phyloP scores from a whole-genome alignment of 2,329 filamentous ascomycete genomes.

The Grosmannia huntii region DNA sequence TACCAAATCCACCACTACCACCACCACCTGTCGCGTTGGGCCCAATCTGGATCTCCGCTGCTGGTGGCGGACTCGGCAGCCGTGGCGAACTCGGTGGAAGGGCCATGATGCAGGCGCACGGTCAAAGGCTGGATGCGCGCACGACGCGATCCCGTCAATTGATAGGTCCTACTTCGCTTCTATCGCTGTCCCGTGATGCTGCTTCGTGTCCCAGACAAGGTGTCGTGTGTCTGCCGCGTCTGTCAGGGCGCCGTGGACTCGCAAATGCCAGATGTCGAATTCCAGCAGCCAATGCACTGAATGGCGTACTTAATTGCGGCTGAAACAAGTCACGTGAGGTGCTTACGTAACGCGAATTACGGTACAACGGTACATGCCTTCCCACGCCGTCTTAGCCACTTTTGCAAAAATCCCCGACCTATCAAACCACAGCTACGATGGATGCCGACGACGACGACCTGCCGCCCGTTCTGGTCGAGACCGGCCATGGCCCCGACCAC shows the following conservation, averaged over 20 bases:
- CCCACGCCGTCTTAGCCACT: too few relatives aligned
- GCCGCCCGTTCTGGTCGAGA: slow-evolving; percentile 51
- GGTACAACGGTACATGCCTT: too few relatives aligned
- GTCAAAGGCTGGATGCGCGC: too few relatives aligned
- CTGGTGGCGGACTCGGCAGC: slow-evolving; percentile 85
- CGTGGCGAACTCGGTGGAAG: slow-evolving; percentile 70
- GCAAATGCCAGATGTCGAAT: background rate
- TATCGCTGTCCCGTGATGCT: background rate
- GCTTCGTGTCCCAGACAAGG: background rate
- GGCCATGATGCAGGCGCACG: slow-evolving; percentile 30
- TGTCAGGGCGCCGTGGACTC: background rate
- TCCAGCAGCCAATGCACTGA: background rate
- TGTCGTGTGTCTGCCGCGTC: background rate
- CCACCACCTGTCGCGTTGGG: slow-evolving; percentile 14
- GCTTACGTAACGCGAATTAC: background rate
- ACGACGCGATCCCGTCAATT: background rate
- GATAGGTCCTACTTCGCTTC: background rate
- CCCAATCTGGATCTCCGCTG: slow-evolving; percentile 85
- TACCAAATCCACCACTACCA: background rate
- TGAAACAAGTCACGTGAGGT: background rate
- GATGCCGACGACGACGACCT: slow-evolving; percentile 50
- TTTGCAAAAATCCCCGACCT: background rate
- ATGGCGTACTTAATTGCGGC: background rate
- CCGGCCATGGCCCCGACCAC: slow-evolving; percentile 17
- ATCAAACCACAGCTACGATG: slow-evolving; percentile 26